Evolutionary conservation across 139 green algal genomes (phyloP).

Genomic region (Mychonastes homosphaera): DNA sequence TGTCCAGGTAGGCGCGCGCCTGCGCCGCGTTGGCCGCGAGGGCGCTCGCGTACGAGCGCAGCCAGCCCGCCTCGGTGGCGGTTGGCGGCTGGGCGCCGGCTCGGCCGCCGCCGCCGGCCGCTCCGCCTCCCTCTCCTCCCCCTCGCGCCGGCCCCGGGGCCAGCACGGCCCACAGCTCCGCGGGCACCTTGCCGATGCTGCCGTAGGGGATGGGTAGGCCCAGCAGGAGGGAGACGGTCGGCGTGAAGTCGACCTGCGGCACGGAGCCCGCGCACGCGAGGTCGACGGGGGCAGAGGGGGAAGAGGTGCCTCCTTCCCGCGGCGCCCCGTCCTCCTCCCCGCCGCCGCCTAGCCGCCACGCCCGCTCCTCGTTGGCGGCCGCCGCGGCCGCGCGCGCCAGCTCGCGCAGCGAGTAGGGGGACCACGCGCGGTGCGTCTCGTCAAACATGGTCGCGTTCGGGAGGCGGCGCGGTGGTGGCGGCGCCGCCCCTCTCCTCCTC

Average conservation of each 20-base stretch:
- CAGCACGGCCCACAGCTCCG: slow-evolving; percentile 40
- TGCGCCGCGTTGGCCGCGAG: slow-evolving; percentile 26
- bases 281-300: neutral
- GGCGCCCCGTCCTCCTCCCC: neutral
- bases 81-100: neutral
- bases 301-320: neutral
- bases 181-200: slow-evolving; percentile 57
- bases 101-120: neutral
- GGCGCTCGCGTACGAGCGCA: slow-evolving; percentile 7
- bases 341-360: neutral
- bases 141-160: neutral
- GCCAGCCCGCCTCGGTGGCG: neutral
- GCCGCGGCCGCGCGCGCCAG: neutral
- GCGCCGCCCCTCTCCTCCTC: no score
- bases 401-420: neutral
- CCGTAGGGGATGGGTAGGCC: slow-evolving; percentile 73
- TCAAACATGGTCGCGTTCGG: no score
- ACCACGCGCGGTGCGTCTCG: neutral
- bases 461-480: no score
- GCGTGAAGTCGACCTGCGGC: slow-evolving; percentile 73
- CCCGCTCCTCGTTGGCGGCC: neutral
- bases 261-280: slow-evolving; percentile 26
- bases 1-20: slow-evolving; percentile 57
- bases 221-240: slow-evolving; percentile 69
- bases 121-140: neutral